These are phyloP conservation scores for Xylariaceae sp. DNA, from an alignment of 2,329 filamentous ascomycete genomes.

Conservation along the genomic window DNA sequence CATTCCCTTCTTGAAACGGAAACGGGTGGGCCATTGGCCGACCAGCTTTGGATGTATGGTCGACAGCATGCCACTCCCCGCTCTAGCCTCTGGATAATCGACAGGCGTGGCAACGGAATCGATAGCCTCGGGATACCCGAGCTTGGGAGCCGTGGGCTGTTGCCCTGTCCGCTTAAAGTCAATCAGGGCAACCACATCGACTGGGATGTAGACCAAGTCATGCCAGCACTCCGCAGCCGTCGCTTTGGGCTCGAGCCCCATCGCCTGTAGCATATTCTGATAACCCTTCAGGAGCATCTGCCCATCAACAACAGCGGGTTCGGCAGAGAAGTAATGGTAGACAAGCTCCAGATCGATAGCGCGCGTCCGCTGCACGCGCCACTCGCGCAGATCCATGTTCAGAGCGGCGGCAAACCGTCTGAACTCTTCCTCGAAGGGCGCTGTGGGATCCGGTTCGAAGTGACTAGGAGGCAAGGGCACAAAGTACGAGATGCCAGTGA, in stretches of 20 bases:
- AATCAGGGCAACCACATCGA: not conserved
- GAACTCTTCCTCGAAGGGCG: slow-evolving; percentile 1
- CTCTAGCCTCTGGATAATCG: not conserved
- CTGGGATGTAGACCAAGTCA: not conserved
- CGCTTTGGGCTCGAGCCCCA: not conserved
- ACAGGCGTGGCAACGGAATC: not conserved
- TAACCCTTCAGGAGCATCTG: not conserved
- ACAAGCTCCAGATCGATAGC: slow-evolving; percentile 3
- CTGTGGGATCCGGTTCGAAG: not conserved
- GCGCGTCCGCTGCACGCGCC: slow-evolving; percentile 3
- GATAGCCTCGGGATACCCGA: not conserved
- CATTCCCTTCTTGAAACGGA: not conserved
- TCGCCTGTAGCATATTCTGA: not conserved
- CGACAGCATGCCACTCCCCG: not conserved
- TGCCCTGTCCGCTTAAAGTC: not conserved
- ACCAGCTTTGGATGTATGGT: not conserved
- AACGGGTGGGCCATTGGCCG: not conserved
- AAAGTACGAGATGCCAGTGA: not conserved
- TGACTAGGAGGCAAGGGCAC: not conserved
- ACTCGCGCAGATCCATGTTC: not conserved
- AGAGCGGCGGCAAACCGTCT: not conserved
- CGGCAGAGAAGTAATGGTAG: not conserved
- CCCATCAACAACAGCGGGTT: not conserved
- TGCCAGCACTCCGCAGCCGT: not conserved
- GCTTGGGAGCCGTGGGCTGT: not conserved